These are phyloP conservation scores for Mrakiaceae sp. DNA, from an alignment of 1,284 basidiomycete species.

Conservation along the genomic window DNA sequence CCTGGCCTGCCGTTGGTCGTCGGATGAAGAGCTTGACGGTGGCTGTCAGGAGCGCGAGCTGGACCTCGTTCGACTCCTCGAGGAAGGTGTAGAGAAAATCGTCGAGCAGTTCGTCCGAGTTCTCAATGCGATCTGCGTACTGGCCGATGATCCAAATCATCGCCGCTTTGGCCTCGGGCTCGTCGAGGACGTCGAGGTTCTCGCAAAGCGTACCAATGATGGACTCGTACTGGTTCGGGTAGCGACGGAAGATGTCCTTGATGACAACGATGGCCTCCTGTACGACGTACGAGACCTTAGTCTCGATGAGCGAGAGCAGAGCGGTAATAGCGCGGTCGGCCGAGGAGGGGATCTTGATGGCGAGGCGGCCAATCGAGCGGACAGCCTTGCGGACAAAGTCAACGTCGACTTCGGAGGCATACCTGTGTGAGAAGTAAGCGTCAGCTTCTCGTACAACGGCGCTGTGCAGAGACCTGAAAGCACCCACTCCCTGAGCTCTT, in stretches of 20 bases:
- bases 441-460: not conserved
- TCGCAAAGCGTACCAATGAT: slow-evolving; percentile 88
- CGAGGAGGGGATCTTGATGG: slow-evolving; percentile 88
- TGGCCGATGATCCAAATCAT: slow-evolving; percentile 99
- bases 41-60: slow-evolving; percentile 88
- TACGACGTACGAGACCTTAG: slow-evolving; percentile 90
- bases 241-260: slow-evolving; percentile 95
- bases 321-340: slow-evolving; percentile 83
- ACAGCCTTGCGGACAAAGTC: slow-evolving; percentile 98
- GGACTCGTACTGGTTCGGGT: slow-evolving; percentile 91
- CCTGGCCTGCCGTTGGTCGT: slow-evolving; percentile 79
- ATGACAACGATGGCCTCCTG: slow-evolving; percentile 96
- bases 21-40: slow-evolving; percentile 95
- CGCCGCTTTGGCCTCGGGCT: slow-evolving; percentile 90
- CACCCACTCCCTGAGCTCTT: slow-evolving; percentile 83
- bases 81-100: slow-evolving; percentile 84
- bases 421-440: slow-evolving; percentile 42
- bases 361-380: slow-evolving; percentile 86
- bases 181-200: slow-evolving; percentile 82
- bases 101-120: slow-evolving; percentile 88
- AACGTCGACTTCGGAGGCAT: slow-evolving; percentile 94
- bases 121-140: slow-evolving; percentile 91
- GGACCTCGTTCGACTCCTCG: slow-evolving; percentile 89
- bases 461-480: not conserved
- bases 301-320: slow-evolving; percentile 77